Base-by-base conservation (phyloP, 257 asterid species). In the Orobanche coerulescens region DNA sequence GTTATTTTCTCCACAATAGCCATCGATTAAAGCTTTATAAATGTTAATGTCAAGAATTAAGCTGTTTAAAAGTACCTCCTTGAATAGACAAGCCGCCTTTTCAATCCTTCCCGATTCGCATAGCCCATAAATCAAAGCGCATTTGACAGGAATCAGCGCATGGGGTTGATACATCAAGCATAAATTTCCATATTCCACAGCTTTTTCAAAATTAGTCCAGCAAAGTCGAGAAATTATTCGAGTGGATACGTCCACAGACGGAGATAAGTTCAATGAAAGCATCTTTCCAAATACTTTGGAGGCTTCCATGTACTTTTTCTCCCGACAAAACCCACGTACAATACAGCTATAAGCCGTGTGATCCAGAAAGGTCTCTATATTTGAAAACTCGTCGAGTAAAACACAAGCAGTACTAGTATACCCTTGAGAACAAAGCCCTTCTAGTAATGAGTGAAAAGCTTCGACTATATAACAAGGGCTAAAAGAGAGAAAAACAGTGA, bases 241-340 rank as follows among this genome's bases (percentile, higher is more conserved):
- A 47, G 68, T 24, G 14, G 67, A 67, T n/a, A 66, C 81, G 37
- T 76, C 84, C 50, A 75, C 15, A 37, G 82, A 67, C 11, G 74
- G 95, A 42, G 68, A 70, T 33, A 84, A 36, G 51, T 79, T 63
- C 71, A 61, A 63, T 39, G 72, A 68, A 37, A 85, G 63, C 81
- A 91, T 78, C 57, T n/a, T 63, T 60, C 79, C 86, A 39, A 77
- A 20, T 18, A 81, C 20, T 14, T 19, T 13, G 63, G 63, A 75
- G 51, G 95, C 90, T 76, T 85, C 84, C 5, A 48, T 1, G 60
- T 79, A 72, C 62, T 57, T 82, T 67, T 75, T 79, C 80, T 86
- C 92, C 61, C 61, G 66, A 73, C 87, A 78, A 59, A 84, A 78
- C 14, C 86, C 84, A 33, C 61, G 63, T 28, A 82, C 30, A 54